Base-by-base conservation (phyloP, 2,329 filamentous ascomycete genomes). In the Fusarium bactridioides region DNA sequence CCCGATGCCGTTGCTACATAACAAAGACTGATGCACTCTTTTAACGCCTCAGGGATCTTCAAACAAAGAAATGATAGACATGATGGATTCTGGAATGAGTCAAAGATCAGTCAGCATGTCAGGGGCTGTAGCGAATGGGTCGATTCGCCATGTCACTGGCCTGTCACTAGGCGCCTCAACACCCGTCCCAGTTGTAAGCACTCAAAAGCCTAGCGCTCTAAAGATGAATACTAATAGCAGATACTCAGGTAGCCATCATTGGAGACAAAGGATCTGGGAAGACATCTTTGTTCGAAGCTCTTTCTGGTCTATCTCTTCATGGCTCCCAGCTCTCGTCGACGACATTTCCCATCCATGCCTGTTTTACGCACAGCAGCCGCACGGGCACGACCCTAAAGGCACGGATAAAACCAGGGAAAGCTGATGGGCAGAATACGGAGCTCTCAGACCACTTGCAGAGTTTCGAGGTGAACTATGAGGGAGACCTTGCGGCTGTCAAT, bases 401-500 rank as follows among this genome's bases (percentile, higher is more conserved):
- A n/a, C 19, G 33, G 19, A 54, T 54, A 37, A 54, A 3, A 21
- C 50, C 50, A 7, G 33, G 33, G 7, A 16, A 38, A 5, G 7
- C 7, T 0, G 19, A 38, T 10, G 33, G 33, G 2, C 7, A 27
- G 10, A 40, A n/a, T 2, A 1, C 18, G 1, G 50, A n/a, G 1
- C 19, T 54, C 12, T 38, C 19, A 38, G 15, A 38, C 0, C 23
- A 54, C 4, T 16, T 54, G 3, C 13, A 40, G 1, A 54, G 33
- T 27, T 54, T 54, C 4, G 50, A 54, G 33, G 33, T 54, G 2
- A 54, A 54, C 3, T 54, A 54, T n/a, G 23, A 54, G 0, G 50
- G 50, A 13, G 50, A 54, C 3, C 23, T 54, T 1, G 15, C 13
- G 0, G 50, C 23, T 16, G 25, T 54, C 2, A 40, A 38, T 15